A percentile compares a stretch with the other conserved stretches of the same genome.
phyloP scores from a whole-genome alignment of 768 basidiomycete genomes.

The Trametes maxima region DNA sequence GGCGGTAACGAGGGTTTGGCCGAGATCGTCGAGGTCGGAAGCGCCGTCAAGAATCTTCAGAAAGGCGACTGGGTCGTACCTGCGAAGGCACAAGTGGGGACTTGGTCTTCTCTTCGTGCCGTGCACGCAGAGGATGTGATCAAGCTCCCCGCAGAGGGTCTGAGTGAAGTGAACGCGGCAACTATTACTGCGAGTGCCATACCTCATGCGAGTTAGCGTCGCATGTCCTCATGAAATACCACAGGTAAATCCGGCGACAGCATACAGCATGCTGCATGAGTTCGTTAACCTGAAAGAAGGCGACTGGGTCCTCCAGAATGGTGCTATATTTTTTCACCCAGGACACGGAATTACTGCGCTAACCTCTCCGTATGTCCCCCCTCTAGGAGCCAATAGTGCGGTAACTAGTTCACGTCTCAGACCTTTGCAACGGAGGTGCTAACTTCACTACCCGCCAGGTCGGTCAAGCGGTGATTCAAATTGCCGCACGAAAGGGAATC shows the following conservation, averaged over 20 bases:
- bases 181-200: conserved; percentile 62
- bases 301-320: conserved; percentile 87
- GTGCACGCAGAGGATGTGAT: conserved; percentile 59
- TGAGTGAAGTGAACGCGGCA: conserved; percentile 70
- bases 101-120: conserved; percentile 66
- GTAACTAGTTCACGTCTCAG: conserved; percentile 42
- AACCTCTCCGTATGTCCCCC: neutral
- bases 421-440: neutral
- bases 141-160: conserved; percentile 51
- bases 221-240: neutral
- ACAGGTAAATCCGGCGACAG: conserved; percentile 83
- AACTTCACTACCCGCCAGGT: conserved; percentile 45
- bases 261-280: conserved; percentile 78
- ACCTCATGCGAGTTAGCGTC: neutral
- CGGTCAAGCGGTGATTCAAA: conserved; percentile 85
- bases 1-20: conserved; percentile 82
- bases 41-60: conserved; percentile 48
- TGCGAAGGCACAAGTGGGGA: conserved; percentile 68
- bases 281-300: conserved; percentile 65
- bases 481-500: conserved; percentile 69
- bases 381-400: conserved; percentile 59
- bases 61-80: conserved; percentile 77
- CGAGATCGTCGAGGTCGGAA: conserved; percentile 61
- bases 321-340: conserved; percentile 41
- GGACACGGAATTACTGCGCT: neutral